Percentiles rank a stretch among this genome's conserved stretches.
These are phyloP conservation scores for Radiomyces spectabilis DNA, from an alignment of 192 early-diverging fungal genomes.

Conservation along the genomic window DNA sequence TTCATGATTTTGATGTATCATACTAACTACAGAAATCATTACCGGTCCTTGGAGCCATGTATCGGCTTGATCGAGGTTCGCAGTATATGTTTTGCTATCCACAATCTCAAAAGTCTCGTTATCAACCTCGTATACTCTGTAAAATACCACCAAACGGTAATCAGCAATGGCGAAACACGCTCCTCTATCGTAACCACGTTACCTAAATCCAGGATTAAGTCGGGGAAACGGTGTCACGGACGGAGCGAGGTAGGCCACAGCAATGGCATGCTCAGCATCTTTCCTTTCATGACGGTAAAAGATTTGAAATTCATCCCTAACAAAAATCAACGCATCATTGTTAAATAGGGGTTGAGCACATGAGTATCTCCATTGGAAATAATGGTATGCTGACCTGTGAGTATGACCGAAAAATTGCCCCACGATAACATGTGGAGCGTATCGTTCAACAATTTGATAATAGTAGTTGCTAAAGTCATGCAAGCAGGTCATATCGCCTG, in stretches of 20 bases:
- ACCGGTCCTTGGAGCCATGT: slow-evolving; percentile 32
- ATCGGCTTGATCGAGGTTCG: slow-evolving; percentile 33
- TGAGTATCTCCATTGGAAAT: background rate
- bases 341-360: too few relatives aligned
- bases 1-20: too few relatives aligned
- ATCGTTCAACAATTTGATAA: slow-evolving; percentile 50
- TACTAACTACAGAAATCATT: too few relatives aligned
- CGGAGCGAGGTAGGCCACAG: slow-evolving; percentile 41
- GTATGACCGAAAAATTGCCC: slow-evolving; percentile 53
- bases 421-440: slow-evolving; percentile 45
- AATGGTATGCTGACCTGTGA: slow-evolving; percentile 22
- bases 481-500: slow-evolving; percentile 37
- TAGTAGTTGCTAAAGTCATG: slow-evolving; percentile 45
- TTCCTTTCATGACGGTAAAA: slow-evolving; percentile 34
- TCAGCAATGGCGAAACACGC: too few relatives aligned
- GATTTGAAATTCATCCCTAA: slow-evolving; percentile 42
- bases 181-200: too few relatives aligned
- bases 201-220: slow-evolving; percentile 49
- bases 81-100: slow-evolving; percentile 44
- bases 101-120: slow-evolving; percentile 43
- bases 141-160: too few relatives aligned
- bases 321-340: too few relatives aligned
- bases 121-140: slow-evolving; percentile 46
- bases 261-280: slow-evolving; percentile 31
- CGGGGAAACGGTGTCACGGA: slow-evolving; percentile 42